phyloP scores from a whole-genome alignment of 805 yeast genomes.

The Sugiyamaella chiloensis region DNA sequence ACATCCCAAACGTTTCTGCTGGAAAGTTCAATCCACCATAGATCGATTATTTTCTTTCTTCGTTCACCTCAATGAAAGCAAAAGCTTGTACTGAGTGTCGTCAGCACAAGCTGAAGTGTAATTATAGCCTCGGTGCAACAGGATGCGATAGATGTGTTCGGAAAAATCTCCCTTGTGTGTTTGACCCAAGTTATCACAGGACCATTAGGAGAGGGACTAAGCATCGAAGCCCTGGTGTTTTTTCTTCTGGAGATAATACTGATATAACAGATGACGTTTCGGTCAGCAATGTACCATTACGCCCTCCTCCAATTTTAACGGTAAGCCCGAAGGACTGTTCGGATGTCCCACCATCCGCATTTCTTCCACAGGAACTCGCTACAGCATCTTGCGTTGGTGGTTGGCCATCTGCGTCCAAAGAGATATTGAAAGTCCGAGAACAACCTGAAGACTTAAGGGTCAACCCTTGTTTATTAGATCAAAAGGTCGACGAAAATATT shows the following conservation, averaged over 20 bases:
- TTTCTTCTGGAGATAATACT: not conserved
- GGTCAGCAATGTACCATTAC: not conserved
- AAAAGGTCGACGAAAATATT: not conserved
- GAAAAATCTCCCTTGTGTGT: slow-evolving; percentile 6
- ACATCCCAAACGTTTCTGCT: too few relatives aligned
- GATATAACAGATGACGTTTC: not conserved
- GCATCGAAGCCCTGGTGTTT: not conserved
- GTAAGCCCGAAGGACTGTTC: not conserved
- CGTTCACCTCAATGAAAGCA: slow-evolving; percentile 6
- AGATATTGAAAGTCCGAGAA: not conserved
- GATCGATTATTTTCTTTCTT: not conserved
- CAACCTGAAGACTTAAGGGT: slow-evolving; percentile 7
- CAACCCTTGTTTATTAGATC: not conserved
- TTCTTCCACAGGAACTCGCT: not conserved
- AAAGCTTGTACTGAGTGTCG: slow-evolving; percentile 14
- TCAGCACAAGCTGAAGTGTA: slow-evolving; percentile 11
- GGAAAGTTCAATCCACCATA: too few relatives aligned
- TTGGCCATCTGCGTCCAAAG: not conserved
- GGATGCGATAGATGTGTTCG: slow-evolving; percentile 11
- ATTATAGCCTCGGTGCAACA: slow-evolving; percentile 2
- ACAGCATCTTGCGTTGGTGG: not conserved
- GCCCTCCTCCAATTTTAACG: not conserved
- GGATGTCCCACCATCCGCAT: not conserved
- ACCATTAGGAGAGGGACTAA: not conserved
- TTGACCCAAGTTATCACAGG: slow-evolving; percentile 9